These are phyloP conservation scores for Hypoxylon sp. DNA, from an alignment of 2,329 filamentous ascomycete genomes.

Conservation along the genomic window DNA sequence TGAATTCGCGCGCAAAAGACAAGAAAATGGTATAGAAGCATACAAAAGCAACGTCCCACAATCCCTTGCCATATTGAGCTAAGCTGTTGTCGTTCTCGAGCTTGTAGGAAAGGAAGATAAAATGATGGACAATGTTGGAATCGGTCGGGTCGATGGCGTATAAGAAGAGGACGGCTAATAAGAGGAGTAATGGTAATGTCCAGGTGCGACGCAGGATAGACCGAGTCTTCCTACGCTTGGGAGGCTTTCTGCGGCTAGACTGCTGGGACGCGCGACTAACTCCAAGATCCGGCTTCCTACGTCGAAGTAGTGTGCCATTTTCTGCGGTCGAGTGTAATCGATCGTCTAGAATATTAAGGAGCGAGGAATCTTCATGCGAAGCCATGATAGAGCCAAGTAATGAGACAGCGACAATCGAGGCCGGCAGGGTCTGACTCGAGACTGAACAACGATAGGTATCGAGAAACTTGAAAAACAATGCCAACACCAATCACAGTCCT, in stretches of 20 bases:
- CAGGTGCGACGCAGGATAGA: slow-evolving; percentile 50
- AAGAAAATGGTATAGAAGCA: slow-evolving; percentile 79
- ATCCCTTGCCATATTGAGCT: slow-evolving; percentile 78
- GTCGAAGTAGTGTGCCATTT: slow-evolving; percentile 1
- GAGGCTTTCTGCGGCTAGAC: slow-evolving; percentile 2
- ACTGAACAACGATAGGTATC: neutral
- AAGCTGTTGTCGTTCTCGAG: slow-evolving; percentile 63
- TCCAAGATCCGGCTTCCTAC: slow-evolving; percentile 7
- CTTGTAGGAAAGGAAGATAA: slow-evolving; percentile 80
- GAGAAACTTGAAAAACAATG: neutral
- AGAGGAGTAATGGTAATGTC: slow-evolving; percentile 69
- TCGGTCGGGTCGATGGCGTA: slow-evolving; percentile 75
- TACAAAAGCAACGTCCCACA: slow-evolving; percentile 77
- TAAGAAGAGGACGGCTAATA: slow-evolving; percentile 66
- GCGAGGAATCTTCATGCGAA: neutral
- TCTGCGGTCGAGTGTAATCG: neutral
- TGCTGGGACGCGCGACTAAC: neutral
- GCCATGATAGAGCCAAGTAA: neutral
- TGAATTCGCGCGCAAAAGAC: slow-evolving; percentile 80
- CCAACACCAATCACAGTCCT: neutral
- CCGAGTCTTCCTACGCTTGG: slow-evolving; percentile 26
- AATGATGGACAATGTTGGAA: slow-evolving; percentile 74
- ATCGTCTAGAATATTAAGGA: slow-evolving; percentile 14
- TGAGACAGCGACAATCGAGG: neutral
- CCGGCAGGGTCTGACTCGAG: neutral